Percentiles rank a stretch among this genome's conserved stretches.
phyloP scores from a whole-genome alignment of 345 rosid species.

The Corymbia maculata region DNA sequence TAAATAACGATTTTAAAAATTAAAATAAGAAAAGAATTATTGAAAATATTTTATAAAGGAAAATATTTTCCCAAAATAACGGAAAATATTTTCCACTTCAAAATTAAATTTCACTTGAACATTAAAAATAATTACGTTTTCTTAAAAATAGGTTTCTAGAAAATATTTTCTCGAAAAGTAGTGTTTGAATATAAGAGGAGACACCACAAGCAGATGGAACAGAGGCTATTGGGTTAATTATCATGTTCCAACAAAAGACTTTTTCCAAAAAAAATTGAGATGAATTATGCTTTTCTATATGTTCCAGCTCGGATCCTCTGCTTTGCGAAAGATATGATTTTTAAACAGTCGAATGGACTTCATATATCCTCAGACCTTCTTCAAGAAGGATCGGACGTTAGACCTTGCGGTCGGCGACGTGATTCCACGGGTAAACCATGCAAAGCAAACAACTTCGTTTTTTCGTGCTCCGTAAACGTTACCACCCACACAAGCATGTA shows the following conservation, averaged over 20 bases:
- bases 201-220: background rate
- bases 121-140: too few species aligned
- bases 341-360: background rate
- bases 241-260: background rate
- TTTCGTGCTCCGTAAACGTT: background rate
- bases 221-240: background rate
- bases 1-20: too few species aligned
- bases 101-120: too few species aligned
- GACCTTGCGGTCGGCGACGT: background rate
- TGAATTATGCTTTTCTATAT: background rate
- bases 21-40: too few species aligned
- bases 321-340: background rate
- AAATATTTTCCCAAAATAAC: too few species aligned
- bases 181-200: background rate
- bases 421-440: background rate
- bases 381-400: background rate
- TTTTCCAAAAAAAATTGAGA: background rate
- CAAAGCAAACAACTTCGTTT: background rate
- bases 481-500: background rate
- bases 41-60: too few species aligned
- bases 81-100: too few species aligned
- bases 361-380: background rate
- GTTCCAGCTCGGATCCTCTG: background rate
- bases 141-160: too few species aligned
- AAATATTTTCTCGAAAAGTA: too few species aligned